Base-by-base conservation (phyloP, 352 stramenopile species). In the Phytopythium vexans region DNA sequence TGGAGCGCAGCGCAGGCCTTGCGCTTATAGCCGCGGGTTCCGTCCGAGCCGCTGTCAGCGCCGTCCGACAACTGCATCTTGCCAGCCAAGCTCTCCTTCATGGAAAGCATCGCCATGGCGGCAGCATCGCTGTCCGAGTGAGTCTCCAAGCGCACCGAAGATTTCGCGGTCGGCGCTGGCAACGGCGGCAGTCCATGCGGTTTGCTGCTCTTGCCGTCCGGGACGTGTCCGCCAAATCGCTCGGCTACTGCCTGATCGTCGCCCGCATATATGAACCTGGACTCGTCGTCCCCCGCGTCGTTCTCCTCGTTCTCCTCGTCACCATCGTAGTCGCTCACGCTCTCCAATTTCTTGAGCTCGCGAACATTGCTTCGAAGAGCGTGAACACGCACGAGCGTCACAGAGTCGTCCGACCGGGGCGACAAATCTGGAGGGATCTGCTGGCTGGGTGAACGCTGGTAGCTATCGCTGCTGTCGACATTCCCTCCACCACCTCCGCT, bases 91-190 rank as follows among this genome's bases (percentile, higher is more conserved):
- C 72, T 77, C 21, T 88, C 76, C 52, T 92, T 92, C 78, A 89
- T 92, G 5, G 76, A 88, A 16, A 89, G 73, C 78, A 89, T 92
- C 10, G 78, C 75, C 38, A 89, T 87, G 31, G 74, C 81, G 21
- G 81, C 83, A 7, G 77, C 74, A 41, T 91, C 80, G 46, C 82
- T 89, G 39, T 91, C 83, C n/a, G 81, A 91, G 48, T 90, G 77
- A 45, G 72, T 68, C 15, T 67, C 60, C 34, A 39, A 33, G 12
- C 15, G 16, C 4, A 11, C 12, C 11, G 15, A 10, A 3, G 16
- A 31, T 35, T 52, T 15, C 10, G 37, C 36, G 49, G 0, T 45
- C 11, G 16, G 31, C 8, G 21, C 40, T 44, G 40, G 40, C 31
- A 14, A 16, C 31, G 10, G 11, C 40, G 12, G 40, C 40, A 44